Evolutionary conservation across 768 basidiomycete genomes (phyloP).

Genomic region (Termitomyces sp.): DNA sequence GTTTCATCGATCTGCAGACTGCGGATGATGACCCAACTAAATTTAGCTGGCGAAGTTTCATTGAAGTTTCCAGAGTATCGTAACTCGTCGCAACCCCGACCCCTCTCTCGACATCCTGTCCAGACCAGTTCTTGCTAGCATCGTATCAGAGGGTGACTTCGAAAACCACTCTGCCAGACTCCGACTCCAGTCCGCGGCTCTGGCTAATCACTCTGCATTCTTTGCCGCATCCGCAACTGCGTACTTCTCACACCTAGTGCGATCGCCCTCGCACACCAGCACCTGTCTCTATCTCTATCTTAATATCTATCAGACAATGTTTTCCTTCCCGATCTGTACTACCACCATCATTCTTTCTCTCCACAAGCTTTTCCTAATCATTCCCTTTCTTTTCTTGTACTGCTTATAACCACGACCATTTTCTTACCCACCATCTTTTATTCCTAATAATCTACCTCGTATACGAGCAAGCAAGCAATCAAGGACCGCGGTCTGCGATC

Average conservation of each 20-base stretch:
- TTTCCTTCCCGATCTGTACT: not conserved
- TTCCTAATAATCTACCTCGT: not conserved
- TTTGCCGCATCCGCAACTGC: not conserved
- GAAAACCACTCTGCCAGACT: not conserved
- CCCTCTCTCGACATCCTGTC: no score
- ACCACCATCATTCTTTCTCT: not conserved
- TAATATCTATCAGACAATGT: not conserved
- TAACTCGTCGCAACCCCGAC: conserved; percentile 6
- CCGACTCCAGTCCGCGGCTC: not conserved
- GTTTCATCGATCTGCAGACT: conserved; percentile 56
- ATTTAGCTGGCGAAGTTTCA: conserved; percentile 60
- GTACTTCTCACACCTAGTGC: not conserved
- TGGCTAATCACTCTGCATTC: not conserved
- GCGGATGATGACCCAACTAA: conserved; percentile 32
- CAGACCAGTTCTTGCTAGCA: no score
- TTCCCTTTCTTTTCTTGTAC: not conserved
- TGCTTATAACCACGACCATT: not conserved
- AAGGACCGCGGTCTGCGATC: conserved; percentile 6
- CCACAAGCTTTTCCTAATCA: not conserved
- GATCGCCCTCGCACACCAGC: not conserved
- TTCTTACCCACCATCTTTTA: not conserved
- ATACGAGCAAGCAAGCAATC: not conserved
- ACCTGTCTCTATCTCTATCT: not conserved
- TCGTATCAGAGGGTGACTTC: no score
- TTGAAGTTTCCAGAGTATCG: conserved; percentile 44